Evolutionary conservation across 2,329 filamentous ascomycete species (phyloP), one percentile per base, ranked within the genome.

Genomic region (Thielaviopsis euricoi): DNA sequence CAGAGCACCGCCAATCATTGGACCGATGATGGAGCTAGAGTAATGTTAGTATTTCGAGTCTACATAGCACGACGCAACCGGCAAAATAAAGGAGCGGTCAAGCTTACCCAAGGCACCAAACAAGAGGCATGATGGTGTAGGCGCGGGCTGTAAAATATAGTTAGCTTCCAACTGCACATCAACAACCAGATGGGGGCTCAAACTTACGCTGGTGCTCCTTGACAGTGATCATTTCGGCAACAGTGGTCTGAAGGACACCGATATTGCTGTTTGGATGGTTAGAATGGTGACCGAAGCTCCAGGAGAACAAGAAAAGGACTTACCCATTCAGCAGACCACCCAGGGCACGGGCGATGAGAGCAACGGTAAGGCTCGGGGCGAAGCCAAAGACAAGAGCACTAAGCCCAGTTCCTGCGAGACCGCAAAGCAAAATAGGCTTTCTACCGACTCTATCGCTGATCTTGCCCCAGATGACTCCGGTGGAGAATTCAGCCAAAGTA

Each of bases 91-190:
- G 23, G 10, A 21, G 3, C 1, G 10, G 5, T 2, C 46, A n/a
- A 53, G 72, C 76, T 72, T 75, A 88, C 76, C 93, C 93, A 66
- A 98, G 78, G 68, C 90, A 96, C 93, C 93, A 98, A 25, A 97
- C 88, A 68, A 95, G 89, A 6, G 93, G 93, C 89, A 98, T 96
- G 64, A 97, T 90, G 13, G 91, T 89, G 72, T 95, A 98, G 54
- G 91, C 93, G 65, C 88, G 87, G 64, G 90, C 86, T 89, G 61
- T 59, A 56, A 57, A 21, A n/a, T 6, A 46, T 19, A n/a, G 37
- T 56, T 56, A 53, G 50, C 65, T 74, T 63, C 70, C 66, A 58
- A 21, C 50, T 40, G 22, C 17, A 40, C 12, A 6, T 17, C 22
- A 9, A 4, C 4, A 57, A 53, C 43, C 52, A 37, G 13, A 54